Conservation (phyloP, 208 protist species). For the Naegleria gruberi region DNA sequence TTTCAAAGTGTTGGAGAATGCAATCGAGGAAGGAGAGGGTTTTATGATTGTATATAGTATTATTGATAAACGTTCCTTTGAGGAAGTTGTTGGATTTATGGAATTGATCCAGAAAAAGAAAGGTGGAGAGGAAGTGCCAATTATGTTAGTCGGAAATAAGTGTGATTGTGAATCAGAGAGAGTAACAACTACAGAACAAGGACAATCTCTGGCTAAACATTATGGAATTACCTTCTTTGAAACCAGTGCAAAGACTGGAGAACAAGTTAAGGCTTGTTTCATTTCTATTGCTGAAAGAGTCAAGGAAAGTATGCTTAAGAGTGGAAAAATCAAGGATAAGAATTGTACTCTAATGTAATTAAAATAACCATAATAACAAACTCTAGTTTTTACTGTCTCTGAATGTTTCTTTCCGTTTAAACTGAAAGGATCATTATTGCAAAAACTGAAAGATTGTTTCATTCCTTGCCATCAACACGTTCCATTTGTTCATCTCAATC, state of each 20-base stretch:
- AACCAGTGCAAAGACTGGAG: not conserved
- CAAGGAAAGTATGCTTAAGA: not conserved
- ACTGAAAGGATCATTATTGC: too few relatives aligned
- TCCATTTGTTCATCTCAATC: too few relatives aligned
- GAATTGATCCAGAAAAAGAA: slow-evolving; percentile 46
- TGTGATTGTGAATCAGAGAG: slow-evolving; percentile 49
- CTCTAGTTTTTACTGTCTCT: too few relatives aligned
- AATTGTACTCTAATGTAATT: too few relatives aligned
- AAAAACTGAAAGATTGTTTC: too few relatives aligned
- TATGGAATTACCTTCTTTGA: not conserved
- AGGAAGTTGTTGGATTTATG: slow-evolving; percentile 39
- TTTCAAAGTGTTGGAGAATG: slow-evolving; percentile 36
- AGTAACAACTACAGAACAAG: slow-evolving; percentile 40
- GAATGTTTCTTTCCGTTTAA: too few relatives aligned
- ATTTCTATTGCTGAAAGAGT: not conserved
- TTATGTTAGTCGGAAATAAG: slow-evolving; percentile 53
- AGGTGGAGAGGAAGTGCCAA: slow-evolving; percentile 43
- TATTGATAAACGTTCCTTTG: slow-evolving; percentile 41
- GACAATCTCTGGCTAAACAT: slow-evolving; percentile 20
- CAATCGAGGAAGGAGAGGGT: slow-evolving; percentile 37
- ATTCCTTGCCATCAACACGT: too few relatives aligned
- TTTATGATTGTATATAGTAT: slow-evolving; percentile 53
- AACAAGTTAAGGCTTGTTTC: not conserved
- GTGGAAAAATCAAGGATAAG: not conserved
- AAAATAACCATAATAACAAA: too few relatives aligned